Evolutionary conservation across 208 protist species (phyloP).

Genomic region (Leishmania gerbilli): DNA sequence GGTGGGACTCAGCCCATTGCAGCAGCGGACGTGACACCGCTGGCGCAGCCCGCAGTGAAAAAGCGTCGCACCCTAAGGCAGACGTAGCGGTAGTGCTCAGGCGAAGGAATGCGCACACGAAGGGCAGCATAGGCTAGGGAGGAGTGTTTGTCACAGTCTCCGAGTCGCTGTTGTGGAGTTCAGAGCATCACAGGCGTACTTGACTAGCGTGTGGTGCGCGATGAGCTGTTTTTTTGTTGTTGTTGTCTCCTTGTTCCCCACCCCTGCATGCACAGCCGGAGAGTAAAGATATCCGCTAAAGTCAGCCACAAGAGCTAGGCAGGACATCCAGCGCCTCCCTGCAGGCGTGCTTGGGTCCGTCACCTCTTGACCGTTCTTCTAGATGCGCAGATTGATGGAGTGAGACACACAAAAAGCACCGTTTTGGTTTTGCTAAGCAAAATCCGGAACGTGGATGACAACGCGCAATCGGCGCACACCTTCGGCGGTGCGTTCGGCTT

Average conservation of each 20-base stretch:
- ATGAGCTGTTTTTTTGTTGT: background rate
- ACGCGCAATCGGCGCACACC: background rate
- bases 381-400: background rate
- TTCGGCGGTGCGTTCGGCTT: background rate
- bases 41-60: slow-evolving; percentile 63
- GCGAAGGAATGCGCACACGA: background rate
- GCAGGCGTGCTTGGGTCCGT: background rate
- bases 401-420: background rate
- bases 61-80: slow-evolving; percentile 84
- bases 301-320: background rate
- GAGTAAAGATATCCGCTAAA: background rate
- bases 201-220: background rate
- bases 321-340: background rate
- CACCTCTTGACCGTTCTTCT: background rate
- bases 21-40: slow-evolving; percentile 16
- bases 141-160: background rate
- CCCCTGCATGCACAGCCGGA: background rate
- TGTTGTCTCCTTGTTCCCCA: background rate
- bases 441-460: background rate
- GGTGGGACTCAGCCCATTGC: slow-evolving; percentile 17
- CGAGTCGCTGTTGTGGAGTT: background rate
- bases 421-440: background rate
- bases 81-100: slow-evolving; percentile 29
- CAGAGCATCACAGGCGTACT: background rate
- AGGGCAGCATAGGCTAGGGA: background rate